Evolutionary conservation across 208 protist genomes (phyloP), one percentile per base, ranked within the genome.

Genomic region (Acanthamoeba polyphaga): DNA sequence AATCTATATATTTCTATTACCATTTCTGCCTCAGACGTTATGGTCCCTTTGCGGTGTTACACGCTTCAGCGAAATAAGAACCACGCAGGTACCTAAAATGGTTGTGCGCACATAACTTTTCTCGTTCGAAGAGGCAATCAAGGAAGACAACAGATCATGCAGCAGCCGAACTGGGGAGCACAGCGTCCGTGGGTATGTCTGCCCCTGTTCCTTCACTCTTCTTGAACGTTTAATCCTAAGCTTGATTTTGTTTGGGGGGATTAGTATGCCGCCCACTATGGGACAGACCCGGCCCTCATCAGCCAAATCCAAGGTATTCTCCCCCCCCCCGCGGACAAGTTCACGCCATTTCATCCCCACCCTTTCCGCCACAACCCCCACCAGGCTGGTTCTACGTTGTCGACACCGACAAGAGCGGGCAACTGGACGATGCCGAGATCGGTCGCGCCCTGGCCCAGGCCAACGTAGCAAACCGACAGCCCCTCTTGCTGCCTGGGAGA

Each of bases 101-200:
- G 49, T 53, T 49, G 0, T 49, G 46, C 46, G 46, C 49, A 51
- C 5, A 17, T 17, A 13, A 13, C 49, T 17, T 53, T 53, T 62
- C 58, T 60, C 58, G 53, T 58, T 62, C 17, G 1, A 24, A 24
- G 58, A 60, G 55, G 17, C 19, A 7, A 60, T 27, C 58, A 62
- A 62, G 49, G 49, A 53, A 62, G 15, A 27, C 58, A 62, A 62
- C 22, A 62, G 58, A 62, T 2, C 58, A 62, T 62, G 58, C 58
- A 62, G 68, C 68, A 76, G 68, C 68, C 68, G 9, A 76, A 76
- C 68, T 76, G 68, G 68, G 68, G 68, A 76, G 68, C 68, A 19
- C 68, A 76, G 29, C 68, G 68, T 43, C 68, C 68, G 17, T 76
- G 68, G 68, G 68, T 76, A 43, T 53, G 49, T 17, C 0, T 15